These are phyloP conservation scores for Microcos paniculata DNA, from an alignment of 345 rosid genomes.

Conservation along the genomic window DNA sequence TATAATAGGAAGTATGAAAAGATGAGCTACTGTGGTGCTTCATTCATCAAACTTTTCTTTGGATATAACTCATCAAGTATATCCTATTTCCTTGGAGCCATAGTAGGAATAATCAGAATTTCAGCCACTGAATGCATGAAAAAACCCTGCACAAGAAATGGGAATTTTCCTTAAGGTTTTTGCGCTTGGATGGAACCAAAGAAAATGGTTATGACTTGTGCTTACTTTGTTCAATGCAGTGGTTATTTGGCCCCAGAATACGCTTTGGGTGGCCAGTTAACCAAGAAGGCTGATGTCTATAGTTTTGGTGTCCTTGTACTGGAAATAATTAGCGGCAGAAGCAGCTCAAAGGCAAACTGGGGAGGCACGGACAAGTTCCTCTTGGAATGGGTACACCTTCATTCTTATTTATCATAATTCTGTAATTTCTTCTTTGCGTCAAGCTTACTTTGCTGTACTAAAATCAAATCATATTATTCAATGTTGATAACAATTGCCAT, in stretches of 20 bases:
- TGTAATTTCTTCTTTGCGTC: neutral
- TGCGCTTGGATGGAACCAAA: neutral
- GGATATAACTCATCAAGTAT: neutral
- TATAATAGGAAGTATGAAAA: neutral
- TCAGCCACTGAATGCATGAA: neutral
- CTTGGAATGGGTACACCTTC: constrained; percentile 50
- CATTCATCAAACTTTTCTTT: neutral
- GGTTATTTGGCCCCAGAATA: constrained; percentile 86
- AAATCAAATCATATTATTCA: neutral
- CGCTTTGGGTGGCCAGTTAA: constrained; percentile 67
- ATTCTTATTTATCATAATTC: neutral
- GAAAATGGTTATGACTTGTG: neutral
- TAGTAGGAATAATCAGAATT: neutral
- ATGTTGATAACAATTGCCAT: neutral
- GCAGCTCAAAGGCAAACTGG: constrained; percentile 45
- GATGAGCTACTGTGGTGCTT: neutral
- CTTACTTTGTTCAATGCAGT: constrained; percentile 35
- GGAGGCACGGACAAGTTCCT: constrained; percentile 44
- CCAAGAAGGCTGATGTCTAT: constrained; percentile 73
- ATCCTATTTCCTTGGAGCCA: too few relatives aligned
- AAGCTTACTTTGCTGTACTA: neutral
- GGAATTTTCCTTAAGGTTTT: neutral
- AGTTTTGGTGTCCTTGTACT: constrained; percentile 68
- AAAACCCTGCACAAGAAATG: neutral
- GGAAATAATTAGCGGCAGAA: constrained; percentile 62